Evolutionary conservation across 495 filamentous ascomycete species (phyloP).

Genomic region (Choiromyces venosus): DNA sequence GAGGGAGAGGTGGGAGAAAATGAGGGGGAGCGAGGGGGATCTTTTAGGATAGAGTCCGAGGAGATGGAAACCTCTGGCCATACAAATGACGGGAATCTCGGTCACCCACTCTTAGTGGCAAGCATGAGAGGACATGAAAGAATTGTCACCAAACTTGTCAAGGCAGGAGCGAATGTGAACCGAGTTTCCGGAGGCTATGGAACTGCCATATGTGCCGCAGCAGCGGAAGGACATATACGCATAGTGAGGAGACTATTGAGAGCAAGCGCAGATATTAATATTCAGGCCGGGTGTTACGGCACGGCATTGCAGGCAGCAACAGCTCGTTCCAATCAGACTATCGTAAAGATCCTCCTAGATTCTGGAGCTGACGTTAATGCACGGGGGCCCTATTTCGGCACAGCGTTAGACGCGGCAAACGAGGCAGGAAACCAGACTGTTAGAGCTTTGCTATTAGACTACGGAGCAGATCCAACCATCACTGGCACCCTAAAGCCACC

Average conservation of each 20-base stretch:
- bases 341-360: slow-evolving; percentile 37
- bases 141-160: slow-evolving; percentile 34
- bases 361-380: slow-evolving; percentile 39
- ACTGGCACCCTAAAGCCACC: not conserved
- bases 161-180: slow-evolving; percentile 38
- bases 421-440: slow-evolving; percentile 6
- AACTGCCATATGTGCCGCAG: slow-evolving; percentile 29
- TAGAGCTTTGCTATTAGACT: not conserved
- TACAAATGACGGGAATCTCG: not conserved
- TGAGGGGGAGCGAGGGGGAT: not conserved
- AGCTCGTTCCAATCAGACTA: not conserved
- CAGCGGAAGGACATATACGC: not conserved
- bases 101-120: not conserved
- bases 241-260: slow-evolving; percentile 34
- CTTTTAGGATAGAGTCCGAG: not conserved
- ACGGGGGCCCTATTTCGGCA: slow-evolving; percentile 18
- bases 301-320: slow-evolving; percentile 43
- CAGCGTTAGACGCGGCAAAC: slow-evolving; percentile 27
- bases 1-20: not conserved
- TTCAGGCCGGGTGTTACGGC: slow-evolving; percentile 32
- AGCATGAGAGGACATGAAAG: slow-evolving; percentile 6
- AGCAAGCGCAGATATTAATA: slow-evolving; percentile 38
- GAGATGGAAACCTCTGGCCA: not conserved
- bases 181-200: slow-evolving; percentile 14
- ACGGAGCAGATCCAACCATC: not conserved